Conservation (phyloP, 805 yeast genomes). For the Cyberlindnera maclurae region DNA sequence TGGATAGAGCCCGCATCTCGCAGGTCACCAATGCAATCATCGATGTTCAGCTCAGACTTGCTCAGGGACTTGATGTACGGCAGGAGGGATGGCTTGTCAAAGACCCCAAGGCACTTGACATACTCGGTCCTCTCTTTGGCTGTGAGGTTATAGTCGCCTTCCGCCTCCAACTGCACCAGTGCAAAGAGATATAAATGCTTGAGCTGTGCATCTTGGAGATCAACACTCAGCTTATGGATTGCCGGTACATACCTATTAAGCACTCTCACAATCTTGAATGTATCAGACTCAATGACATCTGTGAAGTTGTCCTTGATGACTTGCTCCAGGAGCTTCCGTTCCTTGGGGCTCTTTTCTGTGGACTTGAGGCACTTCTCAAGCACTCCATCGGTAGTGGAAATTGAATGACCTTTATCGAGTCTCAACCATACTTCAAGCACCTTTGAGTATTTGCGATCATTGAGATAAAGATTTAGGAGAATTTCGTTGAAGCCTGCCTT, state of each 20-base stretch:
- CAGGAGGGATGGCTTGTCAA: conserved; percentile 12
- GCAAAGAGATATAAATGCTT: conserved; percentile 21
- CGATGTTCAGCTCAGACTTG: conserved; percentile 16
- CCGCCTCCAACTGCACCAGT: conserved; percentile 15
- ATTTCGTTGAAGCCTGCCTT: conserved; percentile 53
- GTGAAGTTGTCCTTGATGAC: conserved; percentile 12
- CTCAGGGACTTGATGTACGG: conserved; percentile 19
- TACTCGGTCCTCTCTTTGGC: conserved; percentile 18
- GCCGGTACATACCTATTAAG: conserved; percentile 20
- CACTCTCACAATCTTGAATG: conserved; percentile 22
- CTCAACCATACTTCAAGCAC: conserved; percentile 48
- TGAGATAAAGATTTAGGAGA: conserved; percentile 46
- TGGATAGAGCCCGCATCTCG: conserved; percentile 17
- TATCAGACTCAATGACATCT: conserved; percentile 24
- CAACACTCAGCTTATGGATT: conserved; percentile 12
- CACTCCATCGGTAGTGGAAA: conserved; percentile 22
- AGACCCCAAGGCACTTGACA: conserved; percentile 12
- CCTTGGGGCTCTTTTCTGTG: conserved; percentile 16
- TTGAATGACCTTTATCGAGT: conserved; percentile 22
- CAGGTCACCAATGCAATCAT: conserved; percentile 21
- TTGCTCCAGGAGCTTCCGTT: conserved; percentile 12
- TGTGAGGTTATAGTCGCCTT: conserved; percentile 14
- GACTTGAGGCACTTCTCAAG: conserved; percentile 22
- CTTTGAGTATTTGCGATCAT: conserved; percentile 45
- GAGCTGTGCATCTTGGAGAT: conserved; percentile 16